These are phyloP conservation scores for Oryza australiensis DNA, from an alignment of 176 grass and related monocot genomes.

Conservation along the genomic window DNA sequence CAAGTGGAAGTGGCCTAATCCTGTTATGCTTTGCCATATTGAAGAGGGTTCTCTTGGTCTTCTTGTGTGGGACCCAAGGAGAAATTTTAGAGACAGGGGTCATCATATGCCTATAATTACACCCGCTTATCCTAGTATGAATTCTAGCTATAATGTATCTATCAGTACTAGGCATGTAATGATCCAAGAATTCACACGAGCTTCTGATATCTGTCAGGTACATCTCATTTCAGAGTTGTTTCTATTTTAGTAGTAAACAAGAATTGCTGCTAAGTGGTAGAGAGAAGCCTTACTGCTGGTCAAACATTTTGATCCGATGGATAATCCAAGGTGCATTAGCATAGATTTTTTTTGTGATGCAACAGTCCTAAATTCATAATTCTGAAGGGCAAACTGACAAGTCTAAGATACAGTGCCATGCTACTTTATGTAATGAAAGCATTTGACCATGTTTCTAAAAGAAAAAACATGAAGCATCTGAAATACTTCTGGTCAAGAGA, in stretches of 20 bases:
- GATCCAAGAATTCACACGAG: slow-evolving; percentile 82
- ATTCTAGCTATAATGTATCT: slow-evolving; percentile 93
- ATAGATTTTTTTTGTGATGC: not conserved
- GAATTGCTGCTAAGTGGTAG: not conserved
- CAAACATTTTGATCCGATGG: not conserved
- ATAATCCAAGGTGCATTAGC: not conserved
- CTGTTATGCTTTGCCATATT: slow-evolving; percentile 94
- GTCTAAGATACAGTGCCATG: not conserved
- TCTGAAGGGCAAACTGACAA: not conserved
- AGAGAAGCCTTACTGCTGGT: not conserved
- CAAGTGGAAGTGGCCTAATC: slow-evolving; percentile 95
- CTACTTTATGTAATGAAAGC: not conserved
- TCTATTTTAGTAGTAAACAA: not conserved
- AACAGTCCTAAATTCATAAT: not conserved
- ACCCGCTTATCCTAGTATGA: slow-evolving; percentile 95
- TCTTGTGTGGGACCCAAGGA: slow-evolving; percentile 90
- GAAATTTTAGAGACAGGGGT: slow-evolving; percentile 78
- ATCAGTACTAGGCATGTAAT: slow-evolving; percentile 76
- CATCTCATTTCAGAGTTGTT: slow-evolving; percentile 31
- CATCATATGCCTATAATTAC: slow-evolving; percentile 99
- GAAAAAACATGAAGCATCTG: not conserved
- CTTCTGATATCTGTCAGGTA: slow-evolving; percentile 78
- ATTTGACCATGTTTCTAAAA: not conserved
- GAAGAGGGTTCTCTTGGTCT: slow-evolving; percentile 75
- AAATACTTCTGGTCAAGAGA: not conserved